Evolutionary conservation across 2,329 filamentous ascomycete genomes (phyloP), one percentile per base, ranked within the genome.

Genomic region (Cytospora chrysosperma): DNA sequence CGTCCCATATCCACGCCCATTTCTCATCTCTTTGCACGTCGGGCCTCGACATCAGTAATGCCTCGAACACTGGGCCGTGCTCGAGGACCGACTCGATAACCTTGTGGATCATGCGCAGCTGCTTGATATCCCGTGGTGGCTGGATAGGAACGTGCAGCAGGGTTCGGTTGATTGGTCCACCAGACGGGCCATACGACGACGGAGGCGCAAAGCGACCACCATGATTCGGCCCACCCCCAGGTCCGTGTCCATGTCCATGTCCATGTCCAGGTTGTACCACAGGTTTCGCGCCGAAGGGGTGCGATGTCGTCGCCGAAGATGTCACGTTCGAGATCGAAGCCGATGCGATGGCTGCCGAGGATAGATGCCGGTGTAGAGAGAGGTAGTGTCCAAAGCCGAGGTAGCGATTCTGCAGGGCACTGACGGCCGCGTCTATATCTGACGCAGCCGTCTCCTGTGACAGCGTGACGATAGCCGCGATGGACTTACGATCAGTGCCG

Each of bases 1-100:
- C 85, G 74, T 98, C 90, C 88, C 92, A 99, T 6, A 99, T 81
- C 91, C 93, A 99, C 0, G 93, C 90, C 88, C 94, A 98, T 68
- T 89, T 93, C 74, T 96, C 91, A 65, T 97, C 91, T 49, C 83
- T 84, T 73, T 96, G 92, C 1, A 98, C 90, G 61, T 93, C 87
- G 0, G 90, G 86, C 21, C 91, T 83, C 56, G 88, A 89, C 95
- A 98, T 98, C 8, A 99, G 82, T 2, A 96, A 80, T 6, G 93
- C 93, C 75, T 99, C 95, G 65, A 97, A 96, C 71, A 95, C 92
- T 0, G 91, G 87, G 0, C 93, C 93, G 69, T 95, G 87, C 26
- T 87, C 85, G 10, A 97, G 79, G 0, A 98, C 81, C 3, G 85
- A 84, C 72, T 98, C 94, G 37, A 96, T 83, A 0, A 93, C 90